phyloP scores from a whole-genome alignment of 1,139 yeast species.

The Lizanozyma gosingica region DNA sequence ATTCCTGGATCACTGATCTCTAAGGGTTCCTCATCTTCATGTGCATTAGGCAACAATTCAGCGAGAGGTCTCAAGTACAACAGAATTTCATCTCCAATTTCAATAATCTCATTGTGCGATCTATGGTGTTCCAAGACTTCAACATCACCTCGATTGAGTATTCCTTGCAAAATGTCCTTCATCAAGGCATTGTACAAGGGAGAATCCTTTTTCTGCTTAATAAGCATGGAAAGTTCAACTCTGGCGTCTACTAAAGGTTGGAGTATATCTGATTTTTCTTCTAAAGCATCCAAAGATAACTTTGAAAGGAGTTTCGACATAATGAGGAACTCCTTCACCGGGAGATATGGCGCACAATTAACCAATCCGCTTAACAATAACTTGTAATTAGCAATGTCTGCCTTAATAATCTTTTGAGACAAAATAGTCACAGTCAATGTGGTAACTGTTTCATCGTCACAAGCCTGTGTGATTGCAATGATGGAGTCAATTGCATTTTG shows the following conservation, averaged over 20 bases:
- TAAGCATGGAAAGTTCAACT: slow-evolving; percentile 41
- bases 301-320: slow-evolving; percentile 40
- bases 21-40: slow-evolving; percentile 28
- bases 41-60: slow-evolving; percentile 53
- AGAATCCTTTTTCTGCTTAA: slow-evolving; percentile 18
- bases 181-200: slow-evolving; percentile 53
- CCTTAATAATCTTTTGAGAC: slow-evolving; percentile 63
- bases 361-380: slow-evolving; percentile 48
- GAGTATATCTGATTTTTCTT: slow-evolving; percentile 24
- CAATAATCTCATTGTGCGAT: slow-evolving; percentile 68
- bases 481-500: slow-evolving; percentile 65
- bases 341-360: slow-evolving; percentile 48
- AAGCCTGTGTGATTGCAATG: slow-evolving; percentile 59
- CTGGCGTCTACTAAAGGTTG: slow-evolving; percentile 39
- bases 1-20: slow-evolving; percentile 36
- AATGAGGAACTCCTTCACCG: slow-evolving; percentile 50
- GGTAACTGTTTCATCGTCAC: slow-evolving; percentile 69
- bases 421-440: slow-evolving; percentile 75
- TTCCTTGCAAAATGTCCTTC: slow-evolving; percentile 54
- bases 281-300: slow-evolving; percentile 24
- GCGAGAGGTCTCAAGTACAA: slow-evolving; percentile 69
- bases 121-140: slow-evolving; percentile 74
- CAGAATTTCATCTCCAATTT: slow-evolving; percentile 69
- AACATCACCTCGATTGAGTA: slow-evolving; percentile 76
- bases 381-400: slow-evolving; percentile 13